phyloP scores from a whole-genome alignment of 768 basidiomycete genomes.

The Naganishia randhawae region DNA sequence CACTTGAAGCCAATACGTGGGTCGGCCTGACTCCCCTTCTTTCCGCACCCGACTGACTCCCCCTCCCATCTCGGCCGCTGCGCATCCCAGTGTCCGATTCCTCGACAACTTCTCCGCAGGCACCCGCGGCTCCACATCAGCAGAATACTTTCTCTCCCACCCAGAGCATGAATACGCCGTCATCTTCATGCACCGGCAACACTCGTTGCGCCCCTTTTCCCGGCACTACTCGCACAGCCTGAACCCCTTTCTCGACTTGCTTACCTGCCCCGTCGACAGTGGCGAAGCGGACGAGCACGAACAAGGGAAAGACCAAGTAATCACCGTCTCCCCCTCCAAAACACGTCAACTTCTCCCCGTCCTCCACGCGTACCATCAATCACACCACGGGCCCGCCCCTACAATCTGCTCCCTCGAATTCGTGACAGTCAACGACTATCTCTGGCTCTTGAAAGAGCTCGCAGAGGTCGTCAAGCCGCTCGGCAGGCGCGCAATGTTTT shows the following conservation, averaged over 20 bases:
- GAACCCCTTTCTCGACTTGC: slow-evolving; percentile 93
- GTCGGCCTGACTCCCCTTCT: too few species aligned
- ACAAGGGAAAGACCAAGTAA: background rate
- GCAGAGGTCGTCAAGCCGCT: slow-evolving; percentile 70
- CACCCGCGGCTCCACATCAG: slow-evolving; percentile 93
- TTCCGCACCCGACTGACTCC: too few species aligned
- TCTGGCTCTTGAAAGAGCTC: slow-evolving; percentile 81
- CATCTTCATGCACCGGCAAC: slow-evolving; percentile 97
- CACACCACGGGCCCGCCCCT: slow-evolving; percentile 60
- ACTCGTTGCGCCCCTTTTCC: slow-evolving; percentile 95
- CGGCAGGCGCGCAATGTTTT: slow-evolving; percentile 77
- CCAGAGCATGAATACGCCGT: slow-evolving; percentile 72
- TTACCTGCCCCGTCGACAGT: slow-evolving; percentile 59
- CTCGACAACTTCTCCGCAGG: slow-evolving; percentile 98
- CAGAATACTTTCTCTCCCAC: slow-evolving; percentile 91
- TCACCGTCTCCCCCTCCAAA: slow-evolving; percentile 44
- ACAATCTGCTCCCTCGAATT: slow-evolving; percentile 81
- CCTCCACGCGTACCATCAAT: slow-evolving; percentile 72
- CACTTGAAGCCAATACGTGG: slow-evolving; percentile 97
- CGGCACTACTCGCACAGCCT: slow-evolving; percentile 97
- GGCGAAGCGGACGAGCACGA: background rate
- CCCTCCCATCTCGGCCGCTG: too few species aligned
- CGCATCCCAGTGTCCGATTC: slow-evolving; percentile 78
- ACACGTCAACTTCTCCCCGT: slow-evolving; percentile 67
- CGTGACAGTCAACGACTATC: slow-evolving; percentile 91